These are phyloP conservation scores for Trifolium fragiferum DNA, from an alignment of 306 rosid species.

Conservation along the genomic window DNA sequence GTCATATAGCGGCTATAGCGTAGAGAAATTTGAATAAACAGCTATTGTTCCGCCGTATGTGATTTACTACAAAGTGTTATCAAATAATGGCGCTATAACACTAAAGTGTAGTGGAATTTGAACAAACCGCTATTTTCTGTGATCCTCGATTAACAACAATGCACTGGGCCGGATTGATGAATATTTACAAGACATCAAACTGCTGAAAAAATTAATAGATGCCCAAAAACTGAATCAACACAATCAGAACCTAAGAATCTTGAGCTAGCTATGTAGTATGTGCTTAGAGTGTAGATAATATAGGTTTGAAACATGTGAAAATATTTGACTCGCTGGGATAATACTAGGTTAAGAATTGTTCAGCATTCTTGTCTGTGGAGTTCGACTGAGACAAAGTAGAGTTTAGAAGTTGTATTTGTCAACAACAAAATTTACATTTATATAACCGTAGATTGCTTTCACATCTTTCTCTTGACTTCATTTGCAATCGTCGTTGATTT, in stretches of 20 bases:
- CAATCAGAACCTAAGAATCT: background rate
- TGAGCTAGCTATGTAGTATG: background rate
- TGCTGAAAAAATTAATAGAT: background rate
- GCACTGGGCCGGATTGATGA: background rate
- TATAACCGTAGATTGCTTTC: background rate
- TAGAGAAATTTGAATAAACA: no score
- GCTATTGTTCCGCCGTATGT: no score
- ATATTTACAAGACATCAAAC: background rate
- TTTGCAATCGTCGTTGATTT: background rate
- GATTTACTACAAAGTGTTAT: no score
- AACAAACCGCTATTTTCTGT: no score
- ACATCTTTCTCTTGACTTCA: constrained; percentile 14
- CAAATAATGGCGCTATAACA: no score
- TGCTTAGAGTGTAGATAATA: background rate
- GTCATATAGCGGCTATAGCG: no score
- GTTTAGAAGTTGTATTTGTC: background rate
- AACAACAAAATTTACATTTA: constrained; percentile 7
- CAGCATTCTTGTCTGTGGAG: background rate
- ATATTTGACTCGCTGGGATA: background rate
- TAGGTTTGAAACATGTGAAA: background rate
- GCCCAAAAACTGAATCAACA: background rate
- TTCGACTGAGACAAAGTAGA: background rate
- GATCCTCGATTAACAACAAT: background rate
- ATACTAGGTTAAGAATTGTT: background rate
- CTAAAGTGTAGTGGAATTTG: no score